Percentiles rank a stretch among this genome's conserved stretches.
Conservation (phyloP, 1,284 basidiomycete genomes). For the Puccinia coronata region DNA sequence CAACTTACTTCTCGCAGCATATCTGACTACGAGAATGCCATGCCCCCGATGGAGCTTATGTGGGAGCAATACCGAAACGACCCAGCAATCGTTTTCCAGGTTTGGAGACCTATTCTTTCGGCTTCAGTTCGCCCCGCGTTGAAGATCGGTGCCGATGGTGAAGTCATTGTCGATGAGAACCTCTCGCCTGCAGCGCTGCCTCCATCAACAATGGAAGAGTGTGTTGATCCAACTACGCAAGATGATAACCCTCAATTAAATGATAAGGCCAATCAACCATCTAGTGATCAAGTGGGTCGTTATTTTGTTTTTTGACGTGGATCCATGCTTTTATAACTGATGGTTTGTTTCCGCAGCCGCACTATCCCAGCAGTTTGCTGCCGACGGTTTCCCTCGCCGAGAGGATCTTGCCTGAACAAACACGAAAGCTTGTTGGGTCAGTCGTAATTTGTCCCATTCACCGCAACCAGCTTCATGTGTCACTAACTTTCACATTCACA, state of each 20-base stretch:
- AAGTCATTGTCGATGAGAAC: conserved; percentile 50
- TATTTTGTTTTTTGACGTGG: neutral
- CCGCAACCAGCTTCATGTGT: conserved; percentile 46
- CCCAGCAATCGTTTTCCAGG: conserved; percentile 83
- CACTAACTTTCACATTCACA: neutral
- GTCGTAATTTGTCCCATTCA: conserved; percentile 56
- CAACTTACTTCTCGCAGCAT: conserved; percentile 57
- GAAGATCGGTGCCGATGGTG: conserved; percentile 45
- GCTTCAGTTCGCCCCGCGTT: conserved; percentile 61
- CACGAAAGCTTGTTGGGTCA: conserved; percentile 71
- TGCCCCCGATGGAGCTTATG: conserved; percentile 72
- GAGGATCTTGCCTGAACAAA: conserved; percentile 68
- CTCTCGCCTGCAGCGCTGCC: neutral
- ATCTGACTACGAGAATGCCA: conserved; percentile 58
- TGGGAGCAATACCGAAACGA: conserved; percentile 74
- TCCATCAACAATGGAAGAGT: conserved; percentile 63
- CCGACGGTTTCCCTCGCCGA: conserved; percentile 71
- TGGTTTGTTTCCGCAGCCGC: conserved; percentile 5
- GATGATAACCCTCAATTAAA: conserved; percentile 4
- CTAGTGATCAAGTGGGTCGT: conserved; percentile 27
- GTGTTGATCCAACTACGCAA: conserved; percentile 7
- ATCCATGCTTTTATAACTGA: neutral
- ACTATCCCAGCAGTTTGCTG: conserved; percentile 64
- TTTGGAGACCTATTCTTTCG: conserved; percentile 78
- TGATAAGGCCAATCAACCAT: neutral